Conservation (phyloP, 2,329 filamentous ascomycete species). For the Stachybotrys chartarum region DNA sequence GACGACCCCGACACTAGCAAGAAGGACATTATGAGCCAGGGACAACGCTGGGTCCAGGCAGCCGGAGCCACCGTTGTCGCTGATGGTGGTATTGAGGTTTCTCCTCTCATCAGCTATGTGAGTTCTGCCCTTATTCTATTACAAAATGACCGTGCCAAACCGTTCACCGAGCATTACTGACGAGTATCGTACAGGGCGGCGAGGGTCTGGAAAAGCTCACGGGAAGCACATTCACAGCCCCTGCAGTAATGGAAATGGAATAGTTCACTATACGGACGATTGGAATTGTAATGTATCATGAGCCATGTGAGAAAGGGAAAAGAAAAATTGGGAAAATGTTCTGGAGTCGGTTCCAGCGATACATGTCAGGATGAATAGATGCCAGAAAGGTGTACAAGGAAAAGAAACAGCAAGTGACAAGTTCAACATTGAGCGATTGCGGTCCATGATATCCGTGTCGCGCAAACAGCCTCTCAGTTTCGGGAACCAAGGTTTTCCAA, state of each 20-base stretch:
- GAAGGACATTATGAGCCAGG: conserved; percentile 83
- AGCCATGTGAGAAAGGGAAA: not conserved
- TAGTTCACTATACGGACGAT: conserved; percentile 9
- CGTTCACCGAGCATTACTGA: not conserved
- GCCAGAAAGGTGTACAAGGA: too few relatives aligned
- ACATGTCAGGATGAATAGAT: too few relatives aligned
- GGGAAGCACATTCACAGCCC: conserved; percentile 45
- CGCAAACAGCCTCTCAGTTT: too few relatives aligned
- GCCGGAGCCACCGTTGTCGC: conserved; percentile 70
- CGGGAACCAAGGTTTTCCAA: too few relatives aligned
- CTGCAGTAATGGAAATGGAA: conserved; percentile 43
- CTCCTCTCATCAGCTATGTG: conserved; percentile 92
- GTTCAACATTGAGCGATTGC: too few relatives aligned
- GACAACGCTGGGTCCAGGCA: conserved; percentile 74
- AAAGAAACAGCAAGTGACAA: too few relatives aligned
- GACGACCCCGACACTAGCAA: conserved; percentile 94
- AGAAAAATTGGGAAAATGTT: too few relatives aligned
- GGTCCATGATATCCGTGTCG: too few relatives aligned
- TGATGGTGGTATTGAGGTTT: conserved; percentile 75
- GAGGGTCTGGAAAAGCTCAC: conserved; percentile 53
- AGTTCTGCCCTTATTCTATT: conserved; percentile 33
- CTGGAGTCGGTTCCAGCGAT: too few relatives aligned
- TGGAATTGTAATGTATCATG: not conserved
- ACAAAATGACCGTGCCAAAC: too few relatives aligned
- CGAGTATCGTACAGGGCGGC: conserved; percentile 38